Conservation (phyloP, 352 stramenopile genomes). For the Phytophthora ramorum region DNA sequence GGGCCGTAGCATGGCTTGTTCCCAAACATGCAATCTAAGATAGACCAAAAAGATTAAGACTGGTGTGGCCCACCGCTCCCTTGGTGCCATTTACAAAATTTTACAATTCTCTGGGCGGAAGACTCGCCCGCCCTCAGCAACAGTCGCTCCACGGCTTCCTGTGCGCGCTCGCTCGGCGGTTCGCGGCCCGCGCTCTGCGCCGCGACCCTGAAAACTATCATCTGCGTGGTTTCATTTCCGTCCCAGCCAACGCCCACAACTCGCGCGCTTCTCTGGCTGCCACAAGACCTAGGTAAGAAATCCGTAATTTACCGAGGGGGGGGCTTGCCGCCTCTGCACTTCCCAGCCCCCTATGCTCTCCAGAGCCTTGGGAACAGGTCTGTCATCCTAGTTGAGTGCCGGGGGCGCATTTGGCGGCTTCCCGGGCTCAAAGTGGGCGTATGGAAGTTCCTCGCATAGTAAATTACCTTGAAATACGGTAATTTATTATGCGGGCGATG, state of each 20-base stretch:
- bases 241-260: constrained; percentile 15
- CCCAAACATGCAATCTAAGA: too few relatives aligned
- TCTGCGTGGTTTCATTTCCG: constrained; percentile 24
- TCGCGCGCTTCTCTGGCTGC: constrained; percentile 26
- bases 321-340: neutral
- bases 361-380: neutral
- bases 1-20: too few relatives aligned
- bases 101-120: constrained; percentile 31
- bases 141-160: constrained; percentile 23
- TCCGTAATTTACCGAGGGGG: constrained; percentile 43
- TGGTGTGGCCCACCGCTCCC: too few relatives aligned
- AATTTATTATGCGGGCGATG: constrained; percentile 36
- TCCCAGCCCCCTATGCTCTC: neutral
- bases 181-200: constrained; percentile 11
- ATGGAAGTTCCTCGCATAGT: constrained; percentile 15
- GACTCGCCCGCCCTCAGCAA: constrained; percentile 30
- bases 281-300: constrained; percentile 49
- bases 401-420: constrained; percentile 7
- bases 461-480: constrained; percentile 35
- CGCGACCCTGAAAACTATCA: constrained; percentile 44
- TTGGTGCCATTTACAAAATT: constrained; percentile 4
- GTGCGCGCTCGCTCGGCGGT: constrained; percentile 27
- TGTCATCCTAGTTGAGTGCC: neutral
- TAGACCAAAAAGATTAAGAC: too few relatives aligned
- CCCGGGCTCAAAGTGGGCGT: constrained; percentile 6